Percentiles rank a stretch among this genome's conserved stretches.
phyloP scores from a whole-genome alignment of 2,329 filamentous ascomycete genomes.

The Apiospora aurea region DNA sequence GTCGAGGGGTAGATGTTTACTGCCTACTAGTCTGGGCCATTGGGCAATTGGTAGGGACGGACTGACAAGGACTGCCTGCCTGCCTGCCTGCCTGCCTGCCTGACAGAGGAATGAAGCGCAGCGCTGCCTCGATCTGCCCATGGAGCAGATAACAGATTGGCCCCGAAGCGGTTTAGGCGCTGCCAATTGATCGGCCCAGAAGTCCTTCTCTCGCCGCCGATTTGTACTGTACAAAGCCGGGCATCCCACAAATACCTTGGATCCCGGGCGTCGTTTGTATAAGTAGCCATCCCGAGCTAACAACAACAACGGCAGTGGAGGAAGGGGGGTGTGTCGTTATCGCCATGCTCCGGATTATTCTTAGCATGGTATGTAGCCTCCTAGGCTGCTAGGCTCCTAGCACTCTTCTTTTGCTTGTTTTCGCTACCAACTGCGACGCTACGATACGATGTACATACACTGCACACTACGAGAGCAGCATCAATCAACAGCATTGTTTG shows the following conservation, averaged over 20 bases:
- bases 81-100: too few species aligned
- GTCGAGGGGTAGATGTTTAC: neutral
- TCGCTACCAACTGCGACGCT: constrained; percentile 6
- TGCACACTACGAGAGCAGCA: neutral
- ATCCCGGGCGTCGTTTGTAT: constrained; percentile 18
- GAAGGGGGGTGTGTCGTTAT: constrained; percentile 8
- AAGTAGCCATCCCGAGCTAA: constrained; percentile 17
- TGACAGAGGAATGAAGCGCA: too few species aligned
- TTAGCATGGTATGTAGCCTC: neutral
- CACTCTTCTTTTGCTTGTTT: constrained; percentile 11
- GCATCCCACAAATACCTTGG: constrained; percentile 4
- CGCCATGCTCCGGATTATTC: neutral
- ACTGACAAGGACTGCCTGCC: neutral
- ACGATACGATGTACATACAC: neutral
- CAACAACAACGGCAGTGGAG: constrained; percentile 8
- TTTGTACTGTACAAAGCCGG: constrained; percentile 8
- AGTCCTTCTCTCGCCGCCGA: neutral
- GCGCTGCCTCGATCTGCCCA: constrained; percentile 1
- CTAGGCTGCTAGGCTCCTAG: too few species aligned
- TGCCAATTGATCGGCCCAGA: neutral
- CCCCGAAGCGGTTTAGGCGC: neutral
- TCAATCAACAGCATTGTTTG: neutral
- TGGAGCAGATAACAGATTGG: neutral
- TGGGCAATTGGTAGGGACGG: neutral
- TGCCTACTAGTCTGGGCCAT: neutral